These are phyloP conservation scores for Fragilaria crotonensis DNA, from an alignment of 108 stramenopile species.

Conservation along the genomic window DNA sequence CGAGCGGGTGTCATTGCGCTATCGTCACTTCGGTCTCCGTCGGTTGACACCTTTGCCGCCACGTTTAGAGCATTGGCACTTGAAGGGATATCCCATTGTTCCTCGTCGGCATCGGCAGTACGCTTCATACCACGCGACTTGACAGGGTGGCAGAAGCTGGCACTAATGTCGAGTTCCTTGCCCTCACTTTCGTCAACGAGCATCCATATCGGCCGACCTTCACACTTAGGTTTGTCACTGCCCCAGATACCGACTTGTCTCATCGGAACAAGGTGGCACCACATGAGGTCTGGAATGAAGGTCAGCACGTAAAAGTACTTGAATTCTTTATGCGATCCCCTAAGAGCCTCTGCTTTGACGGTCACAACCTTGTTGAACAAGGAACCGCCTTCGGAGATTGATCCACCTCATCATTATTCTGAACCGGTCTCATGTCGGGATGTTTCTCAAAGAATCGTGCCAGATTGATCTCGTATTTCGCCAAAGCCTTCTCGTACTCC, in stretches of 20 bases:
- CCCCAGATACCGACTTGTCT: constrained; percentile 57
- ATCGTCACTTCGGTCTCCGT: too few relatives aligned
- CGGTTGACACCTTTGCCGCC: too few relatives aligned
- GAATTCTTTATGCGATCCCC: constrained; percentile 25
- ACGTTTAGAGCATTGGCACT: constrained; percentile 18
- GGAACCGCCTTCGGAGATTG: not conserved
- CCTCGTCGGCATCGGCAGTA: constrained; percentile 78
- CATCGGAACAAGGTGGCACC: constrained; percentile 85
- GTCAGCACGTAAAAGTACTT: constrained; percentile 62
- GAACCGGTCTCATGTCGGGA: constrained; percentile 9
- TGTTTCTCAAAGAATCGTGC: constrained; percentile 17
- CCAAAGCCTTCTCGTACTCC: constrained; percentile 19
- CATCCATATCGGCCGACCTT: constrained; percentile 69
- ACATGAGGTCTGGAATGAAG: constrained; percentile 80
- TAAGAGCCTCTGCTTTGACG: constrained; percentile 31
- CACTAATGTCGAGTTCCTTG: constrained; percentile 74
- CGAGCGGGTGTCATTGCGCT: too few relatives aligned
- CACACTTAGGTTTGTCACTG: constrained; percentile 37
- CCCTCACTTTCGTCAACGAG: constrained; percentile 69
- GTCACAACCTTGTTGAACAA: constrained; percentile 80
- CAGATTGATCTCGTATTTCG: constrained; percentile 30
- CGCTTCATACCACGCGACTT: constrained; percentile 47
- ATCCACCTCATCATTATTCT: not conserved
- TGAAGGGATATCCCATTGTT: constrained; percentile 72
- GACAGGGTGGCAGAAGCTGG: constrained; percentile 50